Evolutionary conservation across 441 rosid genomes (phyloP), one percentile per base, ranked within the genome.

Genomic region (Omphalea diandra): DNA sequence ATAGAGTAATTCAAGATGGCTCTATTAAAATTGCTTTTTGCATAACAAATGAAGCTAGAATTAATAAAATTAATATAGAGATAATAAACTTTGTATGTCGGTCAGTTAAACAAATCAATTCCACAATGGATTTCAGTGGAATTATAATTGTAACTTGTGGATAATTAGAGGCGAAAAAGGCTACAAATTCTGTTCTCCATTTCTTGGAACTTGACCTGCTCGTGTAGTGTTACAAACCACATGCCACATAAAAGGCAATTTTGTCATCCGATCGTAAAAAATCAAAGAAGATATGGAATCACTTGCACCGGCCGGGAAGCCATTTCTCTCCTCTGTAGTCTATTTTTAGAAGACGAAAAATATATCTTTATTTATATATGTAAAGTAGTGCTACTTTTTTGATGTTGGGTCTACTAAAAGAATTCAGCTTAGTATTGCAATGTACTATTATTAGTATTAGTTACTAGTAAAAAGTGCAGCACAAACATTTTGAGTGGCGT

Each of bases 131-230:
- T n/a, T n/a, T n/a, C n/a, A n/a, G n/a, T n/a, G n/a, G n/a, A n/a
- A n/a, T n/a, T n/a, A n/a, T n/a, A n/a, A 43, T 43, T 2, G 15
- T 43, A 11, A 11, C 49, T 12, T 43, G 11, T 43, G 47, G 20
- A 24, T 9, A 41, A 41, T 14, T 7, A 14, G 0, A 35, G 5
- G 0, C 3, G 20, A 7, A 11, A 36, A 8, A 29, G 20, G 46
- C 8, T n/a, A 22, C n/a, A 24, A 1, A 5, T 65, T 14, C 14
- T 64, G 47, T 24, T 22, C 3, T 43, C 27, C 0, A 7, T 32
- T n/a, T 2, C 29, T n/a, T 57, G 72, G 56, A 36, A 69, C 44
- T 56, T 43, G 40, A 43, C 55, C 40, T 50, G 15, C 27, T 52
- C n/a, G n/a, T 50, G 27, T 24, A 5, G 10, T 18, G 44, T 33